Conservation (phyloP, 1,139 yeast genomes). For the Chernovozyma aurita region DNA sequence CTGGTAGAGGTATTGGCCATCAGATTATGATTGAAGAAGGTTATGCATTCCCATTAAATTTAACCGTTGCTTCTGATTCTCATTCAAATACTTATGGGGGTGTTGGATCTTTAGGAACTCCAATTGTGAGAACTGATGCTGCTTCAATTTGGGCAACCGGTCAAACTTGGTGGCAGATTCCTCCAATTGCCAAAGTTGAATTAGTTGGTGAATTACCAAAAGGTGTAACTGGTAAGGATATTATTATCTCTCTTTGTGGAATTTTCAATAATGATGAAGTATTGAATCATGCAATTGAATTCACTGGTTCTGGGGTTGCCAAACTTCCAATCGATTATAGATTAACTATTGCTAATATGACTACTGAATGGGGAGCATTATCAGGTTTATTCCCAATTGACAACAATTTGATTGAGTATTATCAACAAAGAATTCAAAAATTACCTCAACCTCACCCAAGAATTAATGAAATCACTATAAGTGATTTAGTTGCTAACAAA, state of each 20-base stretch:
- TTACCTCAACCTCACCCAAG: slow-evolving; percentile 86
- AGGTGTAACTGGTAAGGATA: slow-evolving; percentile 95
- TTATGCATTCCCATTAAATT: slow-evolving; percentile 89
- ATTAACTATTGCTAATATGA: slow-evolving; percentile 96
- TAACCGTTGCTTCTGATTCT: slow-evolving; percentile 96
- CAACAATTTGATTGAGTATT: slow-evolving; percentile 69
- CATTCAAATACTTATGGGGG: slow-evolving; percentile 99
- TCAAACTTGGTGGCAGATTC: slow-evolving; percentile 99
- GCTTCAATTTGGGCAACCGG: slow-evolving; percentile 99
- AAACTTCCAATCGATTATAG: slow-evolving; percentile 83
- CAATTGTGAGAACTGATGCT: slow-evolving; percentile 97
- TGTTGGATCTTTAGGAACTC: slow-evolving; percentile 91
- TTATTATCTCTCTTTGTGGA: slow-evolving; percentile 94
- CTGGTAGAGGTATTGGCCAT: slow-evolving; percentile 98
- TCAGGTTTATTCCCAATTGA: slow-evolving; percentile 97
- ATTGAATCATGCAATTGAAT: slow-evolving; percentile 94
- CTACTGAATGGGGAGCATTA: slow-evolving; percentile 99
- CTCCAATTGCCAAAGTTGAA: slow-evolving; percentile 95
- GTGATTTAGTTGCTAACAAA: slow-evolving; percentile 40
- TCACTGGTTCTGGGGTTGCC: slow-evolving; percentile 80
- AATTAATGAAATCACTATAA: slow-evolving; percentile 59
- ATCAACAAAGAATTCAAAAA: slow-evolving; percentile 57
- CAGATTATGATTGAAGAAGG: slow-evolving; percentile 99
- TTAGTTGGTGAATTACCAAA: slow-evolving; percentile 73
- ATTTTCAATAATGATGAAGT: slow-evolving; percentile 94